Evolutionary conservation across 805 yeast genomes (phyloP).

Genomic region (Wickerhamiella spandovensis): DNA sequence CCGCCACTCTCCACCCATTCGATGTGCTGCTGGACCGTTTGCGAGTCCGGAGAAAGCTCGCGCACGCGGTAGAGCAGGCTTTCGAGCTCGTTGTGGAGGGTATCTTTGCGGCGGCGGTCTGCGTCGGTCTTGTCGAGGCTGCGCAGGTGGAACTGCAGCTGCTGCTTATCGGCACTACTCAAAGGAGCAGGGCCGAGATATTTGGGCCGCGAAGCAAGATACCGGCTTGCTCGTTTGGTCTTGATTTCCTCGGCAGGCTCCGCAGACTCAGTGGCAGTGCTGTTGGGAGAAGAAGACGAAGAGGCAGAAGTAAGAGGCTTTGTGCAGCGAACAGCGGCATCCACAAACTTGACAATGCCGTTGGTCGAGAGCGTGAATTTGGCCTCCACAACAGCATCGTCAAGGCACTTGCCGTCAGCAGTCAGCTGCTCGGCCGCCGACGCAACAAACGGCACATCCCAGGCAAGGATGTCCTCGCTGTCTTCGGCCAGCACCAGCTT

Average conservation of each 20-base stretch:
- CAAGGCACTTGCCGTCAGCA: slow-evolving; percentile 16
- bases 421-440: slow-evolving; percentile 18
- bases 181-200: slow-evolving; percentile 35
- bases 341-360: slow-evolving; percentile 12
- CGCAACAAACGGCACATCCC: slow-evolving; percentile 18
- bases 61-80: slow-evolving; percentile 58
- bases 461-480: slow-evolving; percentile 24
- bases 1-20: slow-evolving; percentile 14
- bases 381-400: slow-evolving; percentile 9
- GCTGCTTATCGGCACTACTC: slow-evolving; percentile 34
- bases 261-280: neutral
- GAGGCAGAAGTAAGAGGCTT: slow-evolving; percentile 5
- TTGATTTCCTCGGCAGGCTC: neutral
- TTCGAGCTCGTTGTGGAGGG: slow-evolving; percentile 57
- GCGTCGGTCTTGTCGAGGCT: slow-evolving; percentile 42
- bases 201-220: slow-evolving; percentile 20
- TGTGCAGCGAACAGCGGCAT: slow-evolving; percentile 14
- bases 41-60: slow-evolving; percentile 20
- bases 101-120: slow-evolving; percentile 40
- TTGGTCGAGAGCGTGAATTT: slow-evolving; percentile 10
- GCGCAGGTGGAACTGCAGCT: slow-evolving; percentile 35
- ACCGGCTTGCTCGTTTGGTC: slow-evolving; percentile 1
- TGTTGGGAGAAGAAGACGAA: slow-evolving; percentile 6
- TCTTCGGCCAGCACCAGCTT: slow-evolving; percentile 29
- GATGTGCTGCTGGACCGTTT: slow-evolving; percentile 6